Conservation (phyloP, 202 grass and related monocot species). For the Saccharum hybrid region DNA sequence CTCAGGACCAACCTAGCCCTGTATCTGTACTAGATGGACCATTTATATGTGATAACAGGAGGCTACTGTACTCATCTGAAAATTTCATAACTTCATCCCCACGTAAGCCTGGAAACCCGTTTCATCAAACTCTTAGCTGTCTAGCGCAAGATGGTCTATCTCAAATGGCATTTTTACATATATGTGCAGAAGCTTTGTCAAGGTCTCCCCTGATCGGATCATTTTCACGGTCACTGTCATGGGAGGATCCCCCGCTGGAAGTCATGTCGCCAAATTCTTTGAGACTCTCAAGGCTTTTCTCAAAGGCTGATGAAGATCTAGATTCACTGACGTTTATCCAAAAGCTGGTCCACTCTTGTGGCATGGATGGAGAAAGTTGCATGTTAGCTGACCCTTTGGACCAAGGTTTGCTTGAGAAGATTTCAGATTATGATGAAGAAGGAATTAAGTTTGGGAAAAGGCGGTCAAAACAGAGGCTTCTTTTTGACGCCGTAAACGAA, state of each 20-base stretch:
- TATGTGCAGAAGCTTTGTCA: constrained; percentile 74
- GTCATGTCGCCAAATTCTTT: constrained; percentile 65
- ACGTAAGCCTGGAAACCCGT: constrained; percentile 54
- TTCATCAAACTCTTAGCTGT: constrained; percentile 30
- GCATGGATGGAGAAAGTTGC: constrained; percentile 62
- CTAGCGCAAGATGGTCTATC: not conserved
- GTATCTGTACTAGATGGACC: constrained; percentile 81
- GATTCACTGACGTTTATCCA: constrained; percentile 73
- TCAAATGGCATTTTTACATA: constrained; percentile 37
- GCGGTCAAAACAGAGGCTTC: constrained; percentile 62
- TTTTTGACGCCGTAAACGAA: constrained; percentile 83
- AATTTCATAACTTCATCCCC: constrained; percentile 51
- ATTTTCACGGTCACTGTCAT: constrained; percentile 71
- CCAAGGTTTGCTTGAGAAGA: constrained; percentile 57
- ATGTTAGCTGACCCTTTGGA: constrained; percentile 64
- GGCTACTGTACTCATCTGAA: constrained; percentile 65
- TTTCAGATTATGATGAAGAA: constrained; percentile 57
- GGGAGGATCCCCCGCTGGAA: constrained; percentile 70
- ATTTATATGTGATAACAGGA: constrained; percentile 70
- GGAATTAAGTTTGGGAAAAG: constrained; percentile 41
- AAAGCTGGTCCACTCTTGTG: constrained; percentile 60
- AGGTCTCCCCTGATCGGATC: constrained; percentile 83
- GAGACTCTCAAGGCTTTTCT: constrained; percentile 71
- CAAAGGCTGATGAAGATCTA: constrained; percentile 79
- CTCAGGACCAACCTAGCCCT: constrained; percentile 85